Conservation (phyloP, 768 basidiomycete species). For the Suillus cothurnatus region DNA sequence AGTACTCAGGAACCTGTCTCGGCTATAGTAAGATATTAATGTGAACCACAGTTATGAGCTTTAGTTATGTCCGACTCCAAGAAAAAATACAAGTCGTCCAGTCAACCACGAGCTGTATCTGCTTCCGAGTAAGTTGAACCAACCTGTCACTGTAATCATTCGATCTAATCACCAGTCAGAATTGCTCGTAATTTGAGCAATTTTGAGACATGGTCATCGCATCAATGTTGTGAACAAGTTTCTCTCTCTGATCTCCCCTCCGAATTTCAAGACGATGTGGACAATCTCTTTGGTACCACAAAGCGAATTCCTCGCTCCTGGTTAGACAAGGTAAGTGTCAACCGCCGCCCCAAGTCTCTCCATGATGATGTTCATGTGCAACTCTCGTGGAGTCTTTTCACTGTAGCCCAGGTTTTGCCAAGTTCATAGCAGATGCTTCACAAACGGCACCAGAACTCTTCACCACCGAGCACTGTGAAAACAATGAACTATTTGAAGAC, state of each 20-base stretch:
- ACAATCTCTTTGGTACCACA: slow-evolving; percentile 40
- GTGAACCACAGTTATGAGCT: slow-evolving; percentile 2
- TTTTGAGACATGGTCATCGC: slow-evolving; percentile 54
- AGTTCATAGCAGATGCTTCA: slow-evolving; percentile 35
- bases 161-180: slow-evolving; percentile 28
- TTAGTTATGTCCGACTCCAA: slow-evolving; percentile 6
- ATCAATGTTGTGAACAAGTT: slow-evolving; percentile 53
- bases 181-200: slow-evolving; percentile 49
- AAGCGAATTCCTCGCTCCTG: slow-evolving; percentile 43
- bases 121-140: slow-evolving; percentile 49
- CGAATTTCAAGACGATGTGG: slow-evolving; percentile 38
- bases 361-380: not conserved
- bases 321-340: slow-evolving; percentile 46
- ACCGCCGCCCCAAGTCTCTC: too few species aligned
- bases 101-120: slow-evolving; percentile 41
- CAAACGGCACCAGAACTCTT: slow-evolving; percentile 43
- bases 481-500: slow-evolving; percentile 36
- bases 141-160: not conserved
- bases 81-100: slow-evolving; percentile 17
- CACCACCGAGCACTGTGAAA: slow-evolving; percentile 21
- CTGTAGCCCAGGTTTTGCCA: slow-evolving; percentile 3
- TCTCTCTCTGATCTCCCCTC: slow-evolving; percentile 47
- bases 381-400: slow-evolving; percentile 1
- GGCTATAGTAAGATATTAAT: not conserved
- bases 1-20: not conserved